Percentiles rank a stretch among this genome's conserved stretches.
phyloP scores from a whole-genome alignment of 306 rosid species.

The Calophaca sinica region DNA sequence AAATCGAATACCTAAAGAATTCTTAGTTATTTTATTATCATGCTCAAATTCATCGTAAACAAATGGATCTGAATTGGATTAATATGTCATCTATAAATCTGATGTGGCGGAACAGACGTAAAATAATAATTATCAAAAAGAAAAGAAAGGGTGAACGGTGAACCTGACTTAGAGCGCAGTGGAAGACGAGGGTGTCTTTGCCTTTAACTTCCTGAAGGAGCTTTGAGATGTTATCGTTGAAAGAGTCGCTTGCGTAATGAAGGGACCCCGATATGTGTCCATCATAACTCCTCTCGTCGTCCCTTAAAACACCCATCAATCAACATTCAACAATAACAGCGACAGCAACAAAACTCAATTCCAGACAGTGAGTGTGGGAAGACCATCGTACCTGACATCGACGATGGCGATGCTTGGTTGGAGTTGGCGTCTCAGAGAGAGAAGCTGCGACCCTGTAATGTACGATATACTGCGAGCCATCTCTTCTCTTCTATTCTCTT shows the following conservation, averaged over 20 bases:
- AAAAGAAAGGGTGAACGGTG: slow-evolving; percentile 34
- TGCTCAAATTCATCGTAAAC: neutral
- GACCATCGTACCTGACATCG: slow-evolving; percentile 60
- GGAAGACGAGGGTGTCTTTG: slow-evolving; percentile 88
- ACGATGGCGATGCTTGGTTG: slow-evolving; percentile 70
- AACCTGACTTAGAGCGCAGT: slow-evolving; percentile 91
- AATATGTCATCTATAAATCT: neutral
- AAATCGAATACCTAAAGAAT: neutral
- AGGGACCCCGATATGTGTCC: slow-evolving; percentile 83
- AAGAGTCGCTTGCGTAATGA: slow-evolving; percentile 70
- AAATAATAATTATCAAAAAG: neutral
- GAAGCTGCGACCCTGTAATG: slow-evolving; percentile 73
- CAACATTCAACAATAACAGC: neutral
- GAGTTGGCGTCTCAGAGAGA: slow-evolving; percentile 62
- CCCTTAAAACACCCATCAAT: slow-evolving; percentile 49
- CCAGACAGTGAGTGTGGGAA: neutral
- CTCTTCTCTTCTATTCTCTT: neutral
- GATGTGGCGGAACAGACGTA: neutral
- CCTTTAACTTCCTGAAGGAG: slow-evolving; percentile 71
- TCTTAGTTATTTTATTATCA: neutral
- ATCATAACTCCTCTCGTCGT: slow-evolving; percentile 76
- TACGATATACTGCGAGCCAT: slow-evolving; percentile 74
- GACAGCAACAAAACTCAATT: neutral
- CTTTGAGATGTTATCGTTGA: slow-evolving; percentile 65
- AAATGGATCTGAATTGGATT: neutral